A percentile compares a stretch with the other conserved stretches of the same genome.
Conservation (phyloP, 73 alveolate genomes). For the Paramecium bursaria region DNA sequence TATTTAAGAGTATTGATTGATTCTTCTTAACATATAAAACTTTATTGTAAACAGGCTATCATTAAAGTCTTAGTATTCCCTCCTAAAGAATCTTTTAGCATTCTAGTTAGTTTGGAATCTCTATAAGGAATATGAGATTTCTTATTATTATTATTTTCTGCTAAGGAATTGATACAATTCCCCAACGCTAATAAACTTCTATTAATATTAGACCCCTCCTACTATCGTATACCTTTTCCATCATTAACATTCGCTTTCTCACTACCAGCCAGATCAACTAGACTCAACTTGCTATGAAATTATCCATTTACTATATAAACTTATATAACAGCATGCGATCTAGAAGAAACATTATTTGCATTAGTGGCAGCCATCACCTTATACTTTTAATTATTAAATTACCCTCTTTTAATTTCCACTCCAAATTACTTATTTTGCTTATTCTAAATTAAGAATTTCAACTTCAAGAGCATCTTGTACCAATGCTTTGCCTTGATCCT, state of each 20-base stretch:
- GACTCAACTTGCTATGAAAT: constrained; percentile 81
- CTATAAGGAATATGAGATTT: constrained; percentile 91
- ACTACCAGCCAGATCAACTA: constrained; percentile 98
- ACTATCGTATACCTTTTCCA: constrained; percentile 91
- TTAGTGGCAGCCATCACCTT: constrained; percentile 94
- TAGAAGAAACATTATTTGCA: constrained; percentile 89
- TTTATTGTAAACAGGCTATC: constrained; percentile 92
- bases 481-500: constrained; percentile 93
- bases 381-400: no score
- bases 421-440: constrained; percentile 81
- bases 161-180: constrained; percentile 92
- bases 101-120: constrained; percentile 95
- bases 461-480: constrained; percentile 77
- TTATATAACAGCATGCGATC: constrained; percentile 96
- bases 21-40: constrained; percentile 87
- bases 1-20: constrained; percentile 91
- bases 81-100: constrained; percentile 96
- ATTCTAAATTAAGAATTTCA: constrained; percentile 69
- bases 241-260: constrained; percentile 93
- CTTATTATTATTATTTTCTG: constrained; percentile 86
- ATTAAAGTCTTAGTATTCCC: constrained; percentile 96
- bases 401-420: constrained; percentile 91
- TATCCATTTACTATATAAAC: constrained; percentile 81
- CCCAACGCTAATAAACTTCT: constrained; percentile 91
- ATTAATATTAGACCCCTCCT: constrained; percentile 97